These are phyloP conservation scores for Ophiocordyceps australis DNA, from an alignment of 2,329 filamentous ascomycete species.

Conservation along the genomic window DNA sequence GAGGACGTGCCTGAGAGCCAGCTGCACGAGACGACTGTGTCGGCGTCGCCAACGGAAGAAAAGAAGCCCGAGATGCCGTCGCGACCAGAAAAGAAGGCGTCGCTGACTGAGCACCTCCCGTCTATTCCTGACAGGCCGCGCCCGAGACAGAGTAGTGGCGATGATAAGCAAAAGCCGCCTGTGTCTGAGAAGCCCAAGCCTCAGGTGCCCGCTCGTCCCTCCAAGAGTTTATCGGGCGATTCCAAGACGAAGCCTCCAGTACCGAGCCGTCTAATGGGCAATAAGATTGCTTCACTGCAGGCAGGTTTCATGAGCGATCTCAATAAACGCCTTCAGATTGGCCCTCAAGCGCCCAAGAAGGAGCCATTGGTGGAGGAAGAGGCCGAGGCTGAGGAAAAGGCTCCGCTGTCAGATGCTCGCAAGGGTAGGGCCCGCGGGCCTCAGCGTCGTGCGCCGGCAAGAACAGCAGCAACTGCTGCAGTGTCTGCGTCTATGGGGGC, in stretches of 20 bases:
- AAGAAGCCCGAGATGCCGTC: conserved; percentile 8
- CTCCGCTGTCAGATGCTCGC: conserved; percentile 70
- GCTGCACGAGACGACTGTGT: conserved; percentile 59
- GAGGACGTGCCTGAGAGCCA: conserved; percentile 81
- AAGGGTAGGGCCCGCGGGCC: conserved; percentile 85
- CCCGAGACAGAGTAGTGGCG: conserved; percentile 21
- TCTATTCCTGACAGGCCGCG: conserved; percentile 34
- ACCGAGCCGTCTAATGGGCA: conserved; percentile 53
- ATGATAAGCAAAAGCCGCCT: conserved; percentile 19
- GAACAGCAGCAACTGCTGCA: conserved; percentile 17
- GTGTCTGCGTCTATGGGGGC: no score
- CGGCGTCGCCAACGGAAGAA: conserved; percentile 11
- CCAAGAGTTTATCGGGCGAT: conserved; percentile 26
- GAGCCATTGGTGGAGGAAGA: conserved; percentile 46
- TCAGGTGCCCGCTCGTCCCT: conserved; percentile 40
- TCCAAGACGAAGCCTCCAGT: conserved; percentile 67
- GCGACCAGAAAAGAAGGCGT: conserved; percentile 19
- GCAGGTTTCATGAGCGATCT: conserved; percentile 86
- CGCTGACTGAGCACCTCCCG: conserved; percentile 20
- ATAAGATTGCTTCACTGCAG: conserved; percentile 82
- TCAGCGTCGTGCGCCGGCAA: conserved; percentile 50
- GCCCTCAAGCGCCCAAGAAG: conserved; percentile 65
- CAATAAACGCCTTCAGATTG: conserved; percentile 73
- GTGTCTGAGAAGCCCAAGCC: conserved; percentile 39
- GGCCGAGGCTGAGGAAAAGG: conserved; percentile 46